These are phyloP conservation scores for Isoetes taiwanensis DNA, from an alignment of 75 land plant species.

Conservation along the genomic window DNA sequence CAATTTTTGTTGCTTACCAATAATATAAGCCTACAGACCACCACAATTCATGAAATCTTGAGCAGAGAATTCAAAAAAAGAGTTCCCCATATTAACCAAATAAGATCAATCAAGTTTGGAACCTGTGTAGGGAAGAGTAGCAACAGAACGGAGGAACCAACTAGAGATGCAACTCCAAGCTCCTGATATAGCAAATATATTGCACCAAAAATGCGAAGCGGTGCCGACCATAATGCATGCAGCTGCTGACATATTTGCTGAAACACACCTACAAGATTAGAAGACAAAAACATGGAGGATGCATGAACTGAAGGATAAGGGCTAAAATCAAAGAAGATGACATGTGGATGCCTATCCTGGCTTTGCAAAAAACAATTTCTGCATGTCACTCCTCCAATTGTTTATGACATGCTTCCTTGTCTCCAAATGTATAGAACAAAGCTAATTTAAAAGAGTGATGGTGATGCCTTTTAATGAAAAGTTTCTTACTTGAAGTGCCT, in stretches of 20 bases:
- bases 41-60: no score
- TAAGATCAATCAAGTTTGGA: not conserved
- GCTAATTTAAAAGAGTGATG: not conserved
- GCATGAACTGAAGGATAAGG: no score
- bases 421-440: not conserved
- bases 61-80: not conserved
- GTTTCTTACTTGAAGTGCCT: constrained; percentile 66
- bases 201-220: constrained; percentile 67
- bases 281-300: not conserved
- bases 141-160: constrained; percentile 65
- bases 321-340: no score
- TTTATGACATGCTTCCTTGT: no score
- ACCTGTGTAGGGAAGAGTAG: constrained; percentile 84
- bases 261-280: not conserved
- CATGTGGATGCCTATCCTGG: no score
- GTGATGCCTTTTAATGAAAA: not conserved
- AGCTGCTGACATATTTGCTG: constrained; percentile 75
- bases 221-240: constrained; percentile 88
- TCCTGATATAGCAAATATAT: constrained; percentile 58
- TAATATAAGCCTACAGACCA: constrained; percentile 59
- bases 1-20: constrained; percentile 59
- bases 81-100: not conserved
- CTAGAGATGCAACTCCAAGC: constrained; percentile 71
- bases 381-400: no score
- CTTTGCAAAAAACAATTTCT: no score